Conservation (phyloP, 768 basidiomycete species). For the Phylloporus scabripes region DNA sequence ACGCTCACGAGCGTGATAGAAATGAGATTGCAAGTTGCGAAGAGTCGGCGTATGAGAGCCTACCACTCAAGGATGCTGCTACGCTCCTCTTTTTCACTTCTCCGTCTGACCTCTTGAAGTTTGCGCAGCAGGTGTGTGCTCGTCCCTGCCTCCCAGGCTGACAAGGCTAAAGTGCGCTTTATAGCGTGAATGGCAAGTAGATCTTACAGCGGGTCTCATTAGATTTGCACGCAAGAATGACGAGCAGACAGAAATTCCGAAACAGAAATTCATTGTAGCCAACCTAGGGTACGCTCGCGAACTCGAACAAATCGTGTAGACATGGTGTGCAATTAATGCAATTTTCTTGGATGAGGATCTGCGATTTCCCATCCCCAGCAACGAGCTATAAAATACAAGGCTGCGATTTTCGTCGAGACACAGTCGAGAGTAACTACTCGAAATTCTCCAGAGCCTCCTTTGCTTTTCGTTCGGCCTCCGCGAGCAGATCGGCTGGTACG, state of each 20-base stretch:
- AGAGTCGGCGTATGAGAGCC: slow-evolving; percentile 86
- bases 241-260: slow-evolving; percentile 81
- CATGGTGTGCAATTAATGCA: background rate
- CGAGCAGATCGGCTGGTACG: slow-evolving; percentile 79
- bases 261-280: slow-evolving; percentile 73
- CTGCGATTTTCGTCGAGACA: slow-evolving; percentile 16
- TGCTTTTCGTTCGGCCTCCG: slow-evolving; percentile 83
- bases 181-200: slow-evolving; percentile 82
- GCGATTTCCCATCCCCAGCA: background rate
- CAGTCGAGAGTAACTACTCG: slow-evolving; percentile 33
- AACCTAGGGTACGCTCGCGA: slow-evolving; percentile 80
- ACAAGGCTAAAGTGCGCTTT: slow-evolving; percentile 1
- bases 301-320: slow-evolving; percentile 84
- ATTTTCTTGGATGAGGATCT: background rate
- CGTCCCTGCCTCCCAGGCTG: background rate
- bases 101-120: slow-evolving; percentile 74
- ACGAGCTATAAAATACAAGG: slow-evolving; percentile 4
- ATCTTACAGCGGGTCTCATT: slow-evolving; percentile 63
- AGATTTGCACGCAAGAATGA: slow-evolving; percentile 78
- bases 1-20: slow-evolving; percentile 36
- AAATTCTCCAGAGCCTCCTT: slow-evolving; percentile 77
- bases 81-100: slow-evolving; percentile 88
- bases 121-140: slow-evolving; percentile 67
- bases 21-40: slow-evolving; percentile 98
- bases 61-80: slow-evolving; percentile 86